Conservation (phyloP, 164 flowering plant genomes). For the Saururus chinensis region DNA sequence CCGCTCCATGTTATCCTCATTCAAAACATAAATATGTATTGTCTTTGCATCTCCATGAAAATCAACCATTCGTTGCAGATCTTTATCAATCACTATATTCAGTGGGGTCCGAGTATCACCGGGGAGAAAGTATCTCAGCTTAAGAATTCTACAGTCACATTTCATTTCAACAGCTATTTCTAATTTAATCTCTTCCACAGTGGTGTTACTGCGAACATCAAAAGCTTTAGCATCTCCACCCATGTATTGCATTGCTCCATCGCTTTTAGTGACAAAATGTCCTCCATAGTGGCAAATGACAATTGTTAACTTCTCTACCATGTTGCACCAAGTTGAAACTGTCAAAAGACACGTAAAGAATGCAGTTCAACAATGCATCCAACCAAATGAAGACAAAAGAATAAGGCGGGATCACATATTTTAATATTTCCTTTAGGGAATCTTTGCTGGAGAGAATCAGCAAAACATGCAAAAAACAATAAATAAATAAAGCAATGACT, state of each 20-base stretch:
- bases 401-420: too few relatives aligned
- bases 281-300: constrained; percentile 48
- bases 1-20: constrained; percentile 29
- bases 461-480: too few relatives aligned
- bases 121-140: constrained; percentile 74
- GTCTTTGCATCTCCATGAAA: constrained; percentile 48
- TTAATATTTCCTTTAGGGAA: too few relatives aligned
- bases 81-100: constrained; percentile 45
- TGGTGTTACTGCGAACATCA: constrained; percentile 39
- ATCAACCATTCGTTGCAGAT: constrained; percentile 59
- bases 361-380: neutral
- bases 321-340: neutral
- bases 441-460: too few relatives aligned
- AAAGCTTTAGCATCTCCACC: constrained; percentile 82
- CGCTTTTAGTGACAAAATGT: constrained; percentile 44
- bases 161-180: constrained; percentile 59
- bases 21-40: constrained; percentile 49
- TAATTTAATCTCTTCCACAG: constrained; percentile 47
- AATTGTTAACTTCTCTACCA: neutral
- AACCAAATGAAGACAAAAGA: neutral
- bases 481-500: too few relatives aligned
- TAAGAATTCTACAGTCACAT: constrained; percentile 26
- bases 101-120: constrained; percentile 57
- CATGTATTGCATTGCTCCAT: constrained; percentile 49
- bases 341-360: neutral